phyloP scores from a whole-genome alignment of 352 stramenopile species.

The Pythium brassicae region DNA sequence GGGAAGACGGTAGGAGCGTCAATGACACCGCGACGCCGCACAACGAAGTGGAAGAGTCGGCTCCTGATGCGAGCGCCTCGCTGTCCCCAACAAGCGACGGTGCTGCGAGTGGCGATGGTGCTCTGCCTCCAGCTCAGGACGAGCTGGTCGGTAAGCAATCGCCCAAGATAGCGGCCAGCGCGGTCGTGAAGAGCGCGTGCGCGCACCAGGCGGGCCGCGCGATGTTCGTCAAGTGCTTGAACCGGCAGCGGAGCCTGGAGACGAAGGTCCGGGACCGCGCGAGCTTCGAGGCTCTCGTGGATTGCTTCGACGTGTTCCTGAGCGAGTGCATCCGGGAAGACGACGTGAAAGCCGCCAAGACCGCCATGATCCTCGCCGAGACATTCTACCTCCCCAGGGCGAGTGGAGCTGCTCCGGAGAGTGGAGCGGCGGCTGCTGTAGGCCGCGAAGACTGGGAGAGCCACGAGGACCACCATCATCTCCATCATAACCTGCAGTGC shows the following conservation, averaged over 20 bases:
- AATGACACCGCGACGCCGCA: background rate
- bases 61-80: background rate
- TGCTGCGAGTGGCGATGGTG: background rate
- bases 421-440: background rate
- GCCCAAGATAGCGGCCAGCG: background rate
- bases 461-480: constrained; percentile 12
- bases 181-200: constrained; percentile 25
- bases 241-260: constrained; percentile 75
- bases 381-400: constrained; percentile 60
- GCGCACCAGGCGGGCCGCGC: constrained; percentile 34
- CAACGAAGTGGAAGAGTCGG: background rate
- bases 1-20: background rate
- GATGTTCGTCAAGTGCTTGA: constrained; percentile 79
- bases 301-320: constrained; percentile 71
- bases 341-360: constrained; percentile 83
- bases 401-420: background rate
- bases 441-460: background rate
- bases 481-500: constrained; percentile 1
- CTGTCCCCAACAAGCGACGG: background rate
- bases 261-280: constrained; percentile 57
- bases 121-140: background rate
- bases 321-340: constrained; percentile 71
- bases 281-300: constrained; percentile 58
- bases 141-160: background rate
- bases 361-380: constrained; percentile 82